Conservation (phyloP, 306 rosid species). For the Acmispon strigosus region DNA sequence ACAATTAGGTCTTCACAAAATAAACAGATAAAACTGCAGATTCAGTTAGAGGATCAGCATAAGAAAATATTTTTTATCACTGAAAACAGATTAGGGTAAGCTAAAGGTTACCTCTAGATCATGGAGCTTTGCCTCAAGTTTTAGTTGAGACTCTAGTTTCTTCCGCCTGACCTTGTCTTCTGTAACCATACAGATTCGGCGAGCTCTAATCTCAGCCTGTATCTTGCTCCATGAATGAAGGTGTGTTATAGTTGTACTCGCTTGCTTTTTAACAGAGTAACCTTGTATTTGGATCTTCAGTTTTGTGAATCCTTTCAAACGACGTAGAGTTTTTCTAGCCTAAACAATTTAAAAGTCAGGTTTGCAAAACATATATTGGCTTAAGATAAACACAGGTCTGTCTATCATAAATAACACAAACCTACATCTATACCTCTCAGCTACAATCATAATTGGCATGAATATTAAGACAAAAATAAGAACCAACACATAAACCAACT, state of each 20-base stretch:
- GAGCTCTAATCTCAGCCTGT: conserved; percentile 65
- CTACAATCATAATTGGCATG: neutral
- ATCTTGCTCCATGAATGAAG: conserved; percentile 92
- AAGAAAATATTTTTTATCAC: neutral
- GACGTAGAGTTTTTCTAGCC: conserved; percentile 79
- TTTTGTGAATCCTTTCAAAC: conserved; percentile 63
- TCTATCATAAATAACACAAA: neutral
- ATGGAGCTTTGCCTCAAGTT: conserved; percentile 91
- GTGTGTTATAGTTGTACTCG: conserved; percentile 51
- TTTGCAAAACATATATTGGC: neutral
- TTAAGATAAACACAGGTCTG: neutral
- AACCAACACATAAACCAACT: neutral
- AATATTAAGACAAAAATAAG: neutral
- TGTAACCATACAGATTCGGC: conserved; percentile 85
- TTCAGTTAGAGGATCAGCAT: neutral
- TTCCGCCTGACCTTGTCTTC: conserved; percentile 76
- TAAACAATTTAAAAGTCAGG: conserved; percentile 24
- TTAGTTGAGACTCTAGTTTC: conserved; percentile 77
- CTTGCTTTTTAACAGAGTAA: conserved; percentile 62
- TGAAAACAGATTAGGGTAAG: neutral
- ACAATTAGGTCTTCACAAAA: neutral
- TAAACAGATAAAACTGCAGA: neutral
- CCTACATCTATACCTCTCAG: neutral
- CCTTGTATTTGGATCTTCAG: conserved; percentile 50
- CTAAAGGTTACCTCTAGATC: conserved; percentile 62